A percentile compares a stretch with the other conserved stretches of the same genome.
Evolutionary conservation across 2,329 filamentous ascomycete genomes (phyloP).

Genomic region (Clarireedia monteithiana): DNA sequence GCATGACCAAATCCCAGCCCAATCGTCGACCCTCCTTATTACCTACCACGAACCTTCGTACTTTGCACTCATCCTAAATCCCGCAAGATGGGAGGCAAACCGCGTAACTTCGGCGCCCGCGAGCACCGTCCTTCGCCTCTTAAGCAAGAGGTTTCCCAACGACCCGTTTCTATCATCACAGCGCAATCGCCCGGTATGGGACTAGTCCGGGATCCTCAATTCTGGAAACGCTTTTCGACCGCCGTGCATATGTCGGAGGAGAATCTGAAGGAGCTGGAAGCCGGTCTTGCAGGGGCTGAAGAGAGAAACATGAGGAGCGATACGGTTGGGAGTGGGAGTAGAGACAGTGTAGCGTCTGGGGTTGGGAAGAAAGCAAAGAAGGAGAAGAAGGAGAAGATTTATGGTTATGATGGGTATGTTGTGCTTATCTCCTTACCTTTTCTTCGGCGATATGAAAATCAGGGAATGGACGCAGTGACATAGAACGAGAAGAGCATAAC

Average conservation of each 20-base stretch:
- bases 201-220: slow-evolving; percentile 26
- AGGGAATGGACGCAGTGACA: too few species aligned
- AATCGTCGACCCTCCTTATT: neutral
- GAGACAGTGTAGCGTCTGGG: neutral
- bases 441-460: neutral
- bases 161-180: slow-evolving; percentile 5
- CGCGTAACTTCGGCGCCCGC: slow-evolving; percentile 14
- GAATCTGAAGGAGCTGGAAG: slow-evolving; percentile 17
- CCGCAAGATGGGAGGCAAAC: slow-evolving; percentile 17
- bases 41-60: neutral
- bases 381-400: neutral
- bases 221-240: slow-evolving; percentile 29
- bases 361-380: neutral
- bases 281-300: slow-evolving; percentile 11
- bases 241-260: slow-evolving; percentile 26
- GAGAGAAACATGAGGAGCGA: neutral
- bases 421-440: neutral
- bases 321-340: neutral
- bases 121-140: slow-evolving; percentile 26
- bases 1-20: too few species aligned
- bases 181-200: slow-evolving; percentile 16
- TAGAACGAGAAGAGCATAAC: neutral
- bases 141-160: slow-evolving; percentile 21
- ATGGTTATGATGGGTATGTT: slow-evolving; percentile 6
- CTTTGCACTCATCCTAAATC: neutral